Evolutionary conservation across 495 filamentous ascomycete species (phyloP), one percentile per base, ranked within the genome.

Genomic region (Talaromyces liani): DNA sequence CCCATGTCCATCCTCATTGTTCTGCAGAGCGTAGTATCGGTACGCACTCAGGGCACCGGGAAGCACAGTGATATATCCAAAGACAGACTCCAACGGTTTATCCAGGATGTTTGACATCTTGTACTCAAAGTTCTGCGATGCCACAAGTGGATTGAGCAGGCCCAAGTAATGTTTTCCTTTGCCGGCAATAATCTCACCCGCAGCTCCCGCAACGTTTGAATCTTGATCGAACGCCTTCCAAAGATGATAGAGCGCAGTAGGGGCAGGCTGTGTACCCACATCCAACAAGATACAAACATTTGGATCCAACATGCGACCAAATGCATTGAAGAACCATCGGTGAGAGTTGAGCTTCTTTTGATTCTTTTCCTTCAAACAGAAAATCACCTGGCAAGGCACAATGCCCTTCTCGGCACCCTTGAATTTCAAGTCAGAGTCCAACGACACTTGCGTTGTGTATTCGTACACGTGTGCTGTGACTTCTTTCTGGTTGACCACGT

Each of bases 51-150:
- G 81, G 4, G 95, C 95, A 69, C 95, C 95, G 2, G 95, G 95
- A 58, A 98, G 75, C 70, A 98, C 95, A 22, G 95, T 97, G 66
- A 98, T 98, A 69, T 98, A 98, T 3, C 95, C 95, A 70, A 99
- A 98, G 2, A 97, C 95, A 2, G 89, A 93, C 74, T 99, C 95
- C 24, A 99, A 79, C 4, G 95, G 95, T 74, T 98, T 98, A 71
- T 99, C 95, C 27, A 99, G 80, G 69, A 99, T 99, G 65, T 98
- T 99, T 6, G 91, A 96, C 93, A 98, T 97, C 78, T 99, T 99
- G 81, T 99, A 99, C 75, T 99, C 95, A 68, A 98, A 99, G 69
- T 99, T 98, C 73, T 99, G 95, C 54, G 90, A 93, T 0, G 95
- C 95, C 7, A 99, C 92, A 3, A 99, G 82, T 0, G 95, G 95